These are phyloP conservation scores for Nigrospora oryzae DNA, from an alignment of 2,329 filamentous ascomycete genomes.

Conservation along the genomic window DNA sequence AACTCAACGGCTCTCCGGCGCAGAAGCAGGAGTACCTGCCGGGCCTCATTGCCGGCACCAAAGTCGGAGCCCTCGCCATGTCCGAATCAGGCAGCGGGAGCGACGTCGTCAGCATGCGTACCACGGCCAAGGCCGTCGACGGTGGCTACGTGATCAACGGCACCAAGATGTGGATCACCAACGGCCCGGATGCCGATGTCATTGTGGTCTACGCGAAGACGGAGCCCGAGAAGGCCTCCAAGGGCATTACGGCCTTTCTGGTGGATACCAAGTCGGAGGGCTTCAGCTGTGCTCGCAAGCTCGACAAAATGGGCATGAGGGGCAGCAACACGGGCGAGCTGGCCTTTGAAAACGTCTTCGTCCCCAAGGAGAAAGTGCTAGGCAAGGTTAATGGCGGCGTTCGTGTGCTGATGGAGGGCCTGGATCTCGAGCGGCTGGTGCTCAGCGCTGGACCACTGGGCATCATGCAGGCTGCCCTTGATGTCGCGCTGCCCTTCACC, in stretches of 20 bases:
- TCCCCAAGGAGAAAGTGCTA: slow-evolving; percentile 73
- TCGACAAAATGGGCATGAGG: slow-evolving; percentile 97
- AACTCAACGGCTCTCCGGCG: slow-evolving; percentile 71
- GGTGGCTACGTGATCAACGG: slow-evolving; percentile 83
- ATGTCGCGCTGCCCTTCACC: slow-evolving; percentile 76
- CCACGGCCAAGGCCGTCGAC: slow-evolving; percentile 68
- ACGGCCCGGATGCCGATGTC: slow-evolving; percentile 87
- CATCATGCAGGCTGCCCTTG: slow-evolving; percentile 87
- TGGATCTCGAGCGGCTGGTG: slow-evolving; percentile 89
- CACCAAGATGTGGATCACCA: slow-evolving; percentile 99
- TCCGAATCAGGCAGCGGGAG: slow-evolving; percentile 84
- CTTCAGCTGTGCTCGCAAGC: slow-evolving; percentile 81
- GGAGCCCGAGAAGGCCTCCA: slow-evolving; percentile 66
- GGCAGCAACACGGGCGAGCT: slow-evolving; percentile 95
- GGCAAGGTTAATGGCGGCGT: slow-evolving; percentile 77
- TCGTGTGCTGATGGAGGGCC: slow-evolving; percentile 87
- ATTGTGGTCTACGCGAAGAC: slow-evolving; percentile 98
- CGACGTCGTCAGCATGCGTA: slow-evolving; percentile 95
- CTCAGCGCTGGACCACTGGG: slow-evolving; percentile 85
- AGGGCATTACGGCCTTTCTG: slow-evolving; percentile 92
- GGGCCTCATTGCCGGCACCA: slow-evolving; percentile 69
- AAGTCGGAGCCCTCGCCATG: slow-evolving; percentile 88
- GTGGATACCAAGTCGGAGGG: slow-evolving; percentile 65
- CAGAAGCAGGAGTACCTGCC: slow-evolving; percentile 81
- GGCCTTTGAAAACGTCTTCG: slow-evolving; percentile 83